Percentiles rank a stretch among this genome's conserved stretches.
Evolutionary conservation across 1,139 yeast genomes (phyloP).

Genomic region (Blastobotrys capitulatus): DNA sequence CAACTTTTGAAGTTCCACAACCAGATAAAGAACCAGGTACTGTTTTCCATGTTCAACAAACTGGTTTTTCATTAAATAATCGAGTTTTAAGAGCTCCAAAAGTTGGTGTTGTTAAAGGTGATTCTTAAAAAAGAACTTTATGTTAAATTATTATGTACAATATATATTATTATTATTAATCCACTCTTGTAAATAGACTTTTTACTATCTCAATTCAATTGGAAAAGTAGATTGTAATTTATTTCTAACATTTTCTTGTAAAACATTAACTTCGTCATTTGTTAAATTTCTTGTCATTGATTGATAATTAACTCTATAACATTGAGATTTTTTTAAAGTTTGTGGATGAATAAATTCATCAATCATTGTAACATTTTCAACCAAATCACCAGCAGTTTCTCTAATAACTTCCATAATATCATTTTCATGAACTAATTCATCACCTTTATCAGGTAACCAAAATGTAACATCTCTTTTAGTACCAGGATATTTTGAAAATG

Average conservation of each 20-base stretch:
- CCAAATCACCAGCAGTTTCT: constrained; percentile 73
- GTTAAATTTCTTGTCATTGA: constrained; percentile 92
- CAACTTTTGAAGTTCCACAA: constrained; percentile 82
- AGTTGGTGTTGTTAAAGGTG: constrained; percentile 82
- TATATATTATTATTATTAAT: background rate
- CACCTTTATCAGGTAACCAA: constrained; percentile 57
- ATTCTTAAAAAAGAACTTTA: constrained; percentile 11
- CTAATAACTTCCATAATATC: constrained; percentile 94
- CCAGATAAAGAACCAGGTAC: constrained; percentile 92
- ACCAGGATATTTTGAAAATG: constrained; percentile 90
- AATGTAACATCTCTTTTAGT: constrained; percentile 84
- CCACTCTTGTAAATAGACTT: background rate
- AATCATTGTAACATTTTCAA: constrained; percentile 73
- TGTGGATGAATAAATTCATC: constrained; percentile 87
- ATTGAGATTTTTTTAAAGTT: constrained; percentile 67
- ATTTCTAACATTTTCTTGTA: constrained; percentile 59
- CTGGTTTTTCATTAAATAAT: constrained; percentile 80
- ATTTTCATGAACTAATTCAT: constrained; percentile 59
- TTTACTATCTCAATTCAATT: constrained; percentile 53
- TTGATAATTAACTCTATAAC: constrained; percentile 88
- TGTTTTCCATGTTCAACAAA: constrained; percentile 87
- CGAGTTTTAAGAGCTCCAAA: constrained; percentile 94
- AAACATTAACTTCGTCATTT: constrained; percentile 66
- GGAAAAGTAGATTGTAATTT: constrained; percentile 48
- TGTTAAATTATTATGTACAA: background rate